phyloP scores from a whole-genome alignment of 306 rosid genomes.

The Cercis canadensis region DNA sequence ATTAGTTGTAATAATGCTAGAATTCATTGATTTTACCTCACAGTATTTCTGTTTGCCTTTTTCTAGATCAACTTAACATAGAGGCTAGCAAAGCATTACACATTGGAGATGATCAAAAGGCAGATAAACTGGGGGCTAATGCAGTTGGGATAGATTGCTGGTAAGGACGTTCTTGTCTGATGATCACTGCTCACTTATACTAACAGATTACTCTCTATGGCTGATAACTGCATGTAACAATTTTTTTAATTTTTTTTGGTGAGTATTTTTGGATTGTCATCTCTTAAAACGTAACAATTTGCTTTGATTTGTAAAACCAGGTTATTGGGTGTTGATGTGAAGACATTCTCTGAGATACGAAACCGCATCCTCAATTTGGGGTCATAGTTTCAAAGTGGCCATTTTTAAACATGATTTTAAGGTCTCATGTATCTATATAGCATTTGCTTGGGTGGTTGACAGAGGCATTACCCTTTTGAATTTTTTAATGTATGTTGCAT shows the following conservation, averaged over 20 bases:
- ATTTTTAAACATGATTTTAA: not conserved
- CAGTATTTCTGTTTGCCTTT: slow-evolving; percentile 6
- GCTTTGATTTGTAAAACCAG: slow-evolving; percentile 51
- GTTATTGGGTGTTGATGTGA: slow-evolving; percentile 90
- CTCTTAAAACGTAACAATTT: not conserved
- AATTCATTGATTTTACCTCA: not conserved
- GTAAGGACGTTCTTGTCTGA: slow-evolving; percentile 51
- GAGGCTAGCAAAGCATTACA: slow-evolving; percentile 77
- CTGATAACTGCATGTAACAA: slow-evolving; percentile 8
- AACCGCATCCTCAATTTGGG: slow-evolving; percentile 53
- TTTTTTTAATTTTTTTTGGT: not conserved
- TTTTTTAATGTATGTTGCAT: slow-evolving; percentile 4
- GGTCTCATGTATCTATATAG: not conserved
- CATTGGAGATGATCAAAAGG: slow-evolving; percentile 83
- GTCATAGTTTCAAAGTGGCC: slow-evolving; percentile 31
- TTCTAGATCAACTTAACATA: slow-evolving; percentile 68
- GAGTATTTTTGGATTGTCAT: no score
- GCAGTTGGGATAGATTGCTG: slow-evolving; percentile 87
- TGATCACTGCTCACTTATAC: slow-evolving; percentile 17
- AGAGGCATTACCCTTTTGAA: not conserved
- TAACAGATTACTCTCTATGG: not conserved
- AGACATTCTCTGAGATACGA: slow-evolving; percentile 69
- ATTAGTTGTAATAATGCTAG: slow-evolving; percentile 8
- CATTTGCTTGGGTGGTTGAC: slow-evolving; percentile 18
- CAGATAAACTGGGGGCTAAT: slow-evolving; percentile 82